A percentile compares a stretch with the other conserved stretches of the same genome.
These are phyloP conservation scores for Chenopodium quinoa DNA, from an alignment of 148 eudicot species.

Conservation along the genomic window DNA sequence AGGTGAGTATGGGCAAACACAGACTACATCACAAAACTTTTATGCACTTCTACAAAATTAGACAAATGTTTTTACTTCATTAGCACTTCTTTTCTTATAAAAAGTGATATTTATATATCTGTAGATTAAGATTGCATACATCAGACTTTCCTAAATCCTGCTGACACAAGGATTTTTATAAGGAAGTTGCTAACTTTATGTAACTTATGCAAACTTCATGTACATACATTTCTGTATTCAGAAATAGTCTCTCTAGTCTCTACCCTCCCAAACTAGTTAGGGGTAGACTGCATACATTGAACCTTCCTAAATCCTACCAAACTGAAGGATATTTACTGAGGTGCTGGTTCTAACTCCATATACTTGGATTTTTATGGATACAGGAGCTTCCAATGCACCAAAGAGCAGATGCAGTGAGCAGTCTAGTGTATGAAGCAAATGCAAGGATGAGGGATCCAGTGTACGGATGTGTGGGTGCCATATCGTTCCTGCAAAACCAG, in stretches of 20 bases:
- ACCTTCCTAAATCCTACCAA: neutral
- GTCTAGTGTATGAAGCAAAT: slow-evolving; percentile 82
- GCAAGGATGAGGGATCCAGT: slow-evolving; percentile 85
- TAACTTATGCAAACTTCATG: neutral
- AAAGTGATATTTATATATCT: neutral
- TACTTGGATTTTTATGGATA: neutral
- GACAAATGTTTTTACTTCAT: no score
- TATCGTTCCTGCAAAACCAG: slow-evolving; percentile 74
- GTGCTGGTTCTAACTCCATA: neutral
- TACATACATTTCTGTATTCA: neutral
- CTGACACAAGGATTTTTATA: neutral
- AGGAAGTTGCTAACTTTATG: neutral
- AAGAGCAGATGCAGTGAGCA: slow-evolving; percentile 85
- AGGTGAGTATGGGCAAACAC: slow-evolving; percentile 40
- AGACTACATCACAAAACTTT: neutral
- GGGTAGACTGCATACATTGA: neutral
- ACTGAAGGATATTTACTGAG: neutral
- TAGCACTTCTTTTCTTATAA: neutral
- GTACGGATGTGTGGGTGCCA: slow-evolving; percentile 86
- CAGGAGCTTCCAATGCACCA: slow-evolving; percentile 78
- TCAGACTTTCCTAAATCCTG: neutral
- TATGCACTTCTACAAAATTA: neutral
- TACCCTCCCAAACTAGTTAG: neutral
- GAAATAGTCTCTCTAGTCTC: neutral
- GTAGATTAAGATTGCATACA: neutral